Evolutionary conservation across 176 grass and related monocot species (phyloP), one percentile per base, ranked within the genome.

Genomic region (Musa itinerans): DNA sequence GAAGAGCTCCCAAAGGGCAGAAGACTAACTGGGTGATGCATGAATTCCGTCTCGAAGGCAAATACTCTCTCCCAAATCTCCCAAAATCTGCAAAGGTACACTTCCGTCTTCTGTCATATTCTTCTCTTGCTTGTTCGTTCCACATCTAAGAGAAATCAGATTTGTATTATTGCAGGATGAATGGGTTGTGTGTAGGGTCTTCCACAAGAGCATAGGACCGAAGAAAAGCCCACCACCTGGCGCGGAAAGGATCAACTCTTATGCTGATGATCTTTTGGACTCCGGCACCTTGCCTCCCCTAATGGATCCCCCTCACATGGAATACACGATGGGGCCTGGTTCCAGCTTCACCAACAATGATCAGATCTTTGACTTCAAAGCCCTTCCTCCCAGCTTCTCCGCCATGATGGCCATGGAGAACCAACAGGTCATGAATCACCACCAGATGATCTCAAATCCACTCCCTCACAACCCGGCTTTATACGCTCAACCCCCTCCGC

Each of bases 11-110:
- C 16, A 82, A 85, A 53, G 94, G 94, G 6, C 81, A 82, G 81
- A 98, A 98, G 82, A 82, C 88, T 53, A 85, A 86, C n/a, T 98
- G 94, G 94, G 94, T 98, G 54, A 98, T 98, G 88, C 90, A 98
- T 74, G 94, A 98, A 29, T 98, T 75, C 64, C 87, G 94, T n/a
- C 88, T 93, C 1, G 88, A 98, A 27, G 90, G 90, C 76, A 90
- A 62, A 68, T 68, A 84, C 24, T 68, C 84, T 9, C 77, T 77
- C 53, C 29, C 69, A 17, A 65, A 62, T 74, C 75, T 89, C 80
- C 80, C 78, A 26, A 85, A 80, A 72, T 79, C 90, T 48, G 56
- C 84, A 67, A 93, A 91, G 94, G 94, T 96, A 55, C 1, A 24
- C 16, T 64, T 10, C 11, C 19, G 53, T 16, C 59, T 76, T 10